phyloP scores from a whole-genome alignment of 768 basidiomycete species.

The Russula earlei region DNA sequence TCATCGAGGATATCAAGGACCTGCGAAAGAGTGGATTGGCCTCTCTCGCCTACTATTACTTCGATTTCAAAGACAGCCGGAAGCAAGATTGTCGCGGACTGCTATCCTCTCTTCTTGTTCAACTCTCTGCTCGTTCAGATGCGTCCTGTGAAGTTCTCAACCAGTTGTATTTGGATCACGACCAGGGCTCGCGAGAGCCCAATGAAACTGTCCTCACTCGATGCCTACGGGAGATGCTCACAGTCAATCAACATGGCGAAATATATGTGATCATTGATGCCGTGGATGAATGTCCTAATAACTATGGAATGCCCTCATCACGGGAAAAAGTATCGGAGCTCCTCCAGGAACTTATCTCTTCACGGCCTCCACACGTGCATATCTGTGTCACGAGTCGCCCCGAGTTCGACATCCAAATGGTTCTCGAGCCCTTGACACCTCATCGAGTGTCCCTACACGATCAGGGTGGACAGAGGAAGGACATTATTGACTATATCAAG shows the following conservation, averaged over 20 bases:
- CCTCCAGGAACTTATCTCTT: background rate
- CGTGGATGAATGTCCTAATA: background rate
- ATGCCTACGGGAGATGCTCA: background rate
- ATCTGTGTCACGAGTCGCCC: background rate
- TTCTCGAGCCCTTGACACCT: background rate
- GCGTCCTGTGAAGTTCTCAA: background rate
- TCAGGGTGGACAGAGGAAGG: background rate
- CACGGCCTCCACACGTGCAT: background rate
- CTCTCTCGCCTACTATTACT: background rate
- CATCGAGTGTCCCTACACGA: background rate
- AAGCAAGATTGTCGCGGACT: background rate
- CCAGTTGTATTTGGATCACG: background rate
- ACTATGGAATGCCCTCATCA: background rate
- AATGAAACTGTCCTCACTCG: background rate
- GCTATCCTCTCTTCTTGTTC: background rate
- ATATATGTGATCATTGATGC: background rate
- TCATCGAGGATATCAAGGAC: background rate
- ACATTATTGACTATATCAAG: background rate
- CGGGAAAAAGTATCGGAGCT: background rate
- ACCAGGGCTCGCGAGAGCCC: background rate
- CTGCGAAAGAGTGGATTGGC: background rate
- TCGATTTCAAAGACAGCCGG: background rate
- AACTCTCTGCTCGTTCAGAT: background rate
- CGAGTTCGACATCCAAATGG: background rate
- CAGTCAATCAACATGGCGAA: background rate